phyloP scores from a whole-genome alignment of 2,329 filamentous ascomycete genomes.

The Phoma sp. region DNA sequence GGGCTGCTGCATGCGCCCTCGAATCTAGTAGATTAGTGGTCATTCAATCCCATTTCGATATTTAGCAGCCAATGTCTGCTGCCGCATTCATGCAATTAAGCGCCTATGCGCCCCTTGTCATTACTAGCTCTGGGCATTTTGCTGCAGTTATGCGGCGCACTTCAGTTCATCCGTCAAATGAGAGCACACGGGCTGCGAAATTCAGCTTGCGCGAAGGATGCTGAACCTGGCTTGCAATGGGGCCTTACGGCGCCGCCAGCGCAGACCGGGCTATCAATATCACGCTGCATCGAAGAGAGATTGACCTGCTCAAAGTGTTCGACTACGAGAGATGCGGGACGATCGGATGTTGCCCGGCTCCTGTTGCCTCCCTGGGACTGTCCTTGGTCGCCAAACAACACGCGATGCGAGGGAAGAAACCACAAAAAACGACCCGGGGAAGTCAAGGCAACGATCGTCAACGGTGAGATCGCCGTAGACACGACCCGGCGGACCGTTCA shows the following conservation, averaged over 20 bases:
- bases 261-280: slow-evolving; percentile 38
- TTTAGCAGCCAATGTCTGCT: slow-evolving; percentile 27
- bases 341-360: not conserved
- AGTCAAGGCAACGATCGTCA: not conserved
- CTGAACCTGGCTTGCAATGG: slow-evolving; percentile 29
- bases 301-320: slow-evolving; percentile 25
- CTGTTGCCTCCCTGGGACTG: not conserved
- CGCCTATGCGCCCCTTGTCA: slow-evolving; percentile 30
- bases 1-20: slow-evolving; percentile 8
- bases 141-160: slow-evolving; percentile 32
- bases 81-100: slow-evolving; percentile 36
- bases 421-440: not conserved
- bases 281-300: slow-evolving; percentile 37
- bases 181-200: slow-evolving; percentile 31
- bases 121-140: slow-evolving; percentile 31
- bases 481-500: slow-evolving; percentile 42
- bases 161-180: slow-evolving; percentile 30
- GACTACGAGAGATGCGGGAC: slow-evolving; percentile 14
- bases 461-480: slow-evolving; percentile 25
- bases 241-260: slow-evolving; percentile 32
- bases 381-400: not conserved
- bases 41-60: slow-evolving; percentile 13
- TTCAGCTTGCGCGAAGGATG: slow-evolving; percentile 39
- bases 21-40: slow-evolving; percentile 12
- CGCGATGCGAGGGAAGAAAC: not conserved